Conservation (phyloP, 2,329 filamentous ascomycete species). For the Anisogramma anomala region DNA sequence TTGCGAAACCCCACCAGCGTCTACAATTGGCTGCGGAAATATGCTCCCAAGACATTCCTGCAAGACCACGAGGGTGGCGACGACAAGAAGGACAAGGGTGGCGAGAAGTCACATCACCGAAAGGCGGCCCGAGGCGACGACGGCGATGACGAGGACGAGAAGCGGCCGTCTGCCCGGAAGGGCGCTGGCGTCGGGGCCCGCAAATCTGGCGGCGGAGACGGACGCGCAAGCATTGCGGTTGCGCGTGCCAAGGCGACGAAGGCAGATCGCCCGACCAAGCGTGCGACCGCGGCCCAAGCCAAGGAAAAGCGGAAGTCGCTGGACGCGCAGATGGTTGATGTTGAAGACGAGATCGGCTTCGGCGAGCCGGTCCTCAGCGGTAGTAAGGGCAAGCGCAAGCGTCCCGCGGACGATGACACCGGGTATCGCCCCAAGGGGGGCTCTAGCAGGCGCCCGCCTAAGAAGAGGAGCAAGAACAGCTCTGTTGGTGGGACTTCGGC, state of each 20-base stretch:
- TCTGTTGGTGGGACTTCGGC: slow-evolving; percentile 1
- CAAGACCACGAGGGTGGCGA: slow-evolving; percentile 53
- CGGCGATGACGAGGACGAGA: slow-evolving; percentile 30
- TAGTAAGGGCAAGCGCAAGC: slow-evolving; percentile 44
- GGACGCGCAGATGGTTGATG: slow-evolving; percentile 9
- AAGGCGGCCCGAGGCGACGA: slow-evolving; percentile 19
- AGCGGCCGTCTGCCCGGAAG: slow-evolving; percentile 17
- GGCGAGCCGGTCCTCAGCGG: slow-evolving; percentile 18
- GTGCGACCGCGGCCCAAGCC: slow-evolving; percentile 4
- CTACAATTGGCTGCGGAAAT: slow-evolving; percentile 85
- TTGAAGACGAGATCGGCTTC: slow-evolving; percentile 16
- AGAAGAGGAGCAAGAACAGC: slow-evolving; percentile 45
- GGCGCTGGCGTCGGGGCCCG: slow-evolving; percentile 22
- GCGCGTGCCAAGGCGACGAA: slow-evolving; percentile 12
- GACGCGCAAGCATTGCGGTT: slow-evolving; percentile 17
- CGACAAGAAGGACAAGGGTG: slow-evolving; percentile 17
- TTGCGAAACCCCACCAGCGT: slow-evolving; percentile 79
- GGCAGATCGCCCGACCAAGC: slow-evolving; percentile 14
- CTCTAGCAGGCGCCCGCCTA: slow-evolving; percentile 40
- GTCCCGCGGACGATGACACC: slow-evolving; percentile 40
- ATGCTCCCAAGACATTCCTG: slow-evolving; percentile 74
- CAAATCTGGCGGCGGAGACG: slow-evolving; percentile 22
- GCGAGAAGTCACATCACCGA: slow-evolving; percentile 14
- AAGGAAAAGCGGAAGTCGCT: slow-evolving; percentile 14
- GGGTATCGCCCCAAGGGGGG: slow-evolving; percentile 50